A percentile compares a stretch with the other conserved stretches of the same genome.
These are phyloP conservation scores for Tolypocladium cylindrosporum DNA, from an alignment of 2,329 filamentous ascomycete genomes.

Conservation along the genomic window DNA sequence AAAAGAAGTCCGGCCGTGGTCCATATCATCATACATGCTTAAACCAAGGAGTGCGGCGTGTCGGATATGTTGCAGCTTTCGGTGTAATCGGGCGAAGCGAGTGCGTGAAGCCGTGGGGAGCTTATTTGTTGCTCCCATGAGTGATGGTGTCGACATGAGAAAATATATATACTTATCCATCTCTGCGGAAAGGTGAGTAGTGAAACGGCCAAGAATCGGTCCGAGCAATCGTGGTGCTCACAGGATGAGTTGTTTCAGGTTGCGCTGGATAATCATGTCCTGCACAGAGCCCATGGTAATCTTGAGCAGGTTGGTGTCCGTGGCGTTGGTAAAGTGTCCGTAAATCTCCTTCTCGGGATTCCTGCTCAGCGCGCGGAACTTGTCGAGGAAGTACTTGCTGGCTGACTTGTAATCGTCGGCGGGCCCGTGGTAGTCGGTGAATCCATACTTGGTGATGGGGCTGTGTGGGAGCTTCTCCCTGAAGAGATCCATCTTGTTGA, in stretches of 20 bases:
- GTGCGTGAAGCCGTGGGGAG: neutral
- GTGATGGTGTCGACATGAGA: neutral
- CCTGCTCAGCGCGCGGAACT: constrained; percentile 96
- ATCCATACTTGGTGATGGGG: constrained; percentile 73
- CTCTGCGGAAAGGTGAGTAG: neutral
- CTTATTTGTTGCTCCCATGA: neutral
- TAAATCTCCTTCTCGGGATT: constrained; percentile 99
- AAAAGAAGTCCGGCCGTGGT: neutral
- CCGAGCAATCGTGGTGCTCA: constrained; percentile 9
- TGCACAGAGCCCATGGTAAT: constrained; percentile 81
- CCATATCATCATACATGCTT: constrained; percentile 5
- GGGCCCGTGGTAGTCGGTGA: constrained; percentile 76
- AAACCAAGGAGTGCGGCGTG: neutral
- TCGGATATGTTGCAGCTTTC: neutral
- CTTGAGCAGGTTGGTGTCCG: constrained; percentile 60
- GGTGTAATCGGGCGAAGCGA: neutral
- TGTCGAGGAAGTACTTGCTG: constrained; percentile 97
- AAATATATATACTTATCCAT: neutral
- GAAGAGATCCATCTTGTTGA: constrained; percentile 87
- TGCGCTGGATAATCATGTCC: constrained; percentile 80
- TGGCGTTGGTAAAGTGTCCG: constrained; percentile 98
- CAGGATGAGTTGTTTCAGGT: constrained; percentile 64
- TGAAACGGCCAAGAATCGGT: neutral
- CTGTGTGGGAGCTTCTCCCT: constrained; percentile 75
- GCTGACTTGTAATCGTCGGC: constrained; percentile 92